Percentiles rank a stretch among this genome's conserved stretches.
Evolutionary conservation across 208 protist genomes (phyloP).

Genomic region (Trypanosoma vivax): DNA sequence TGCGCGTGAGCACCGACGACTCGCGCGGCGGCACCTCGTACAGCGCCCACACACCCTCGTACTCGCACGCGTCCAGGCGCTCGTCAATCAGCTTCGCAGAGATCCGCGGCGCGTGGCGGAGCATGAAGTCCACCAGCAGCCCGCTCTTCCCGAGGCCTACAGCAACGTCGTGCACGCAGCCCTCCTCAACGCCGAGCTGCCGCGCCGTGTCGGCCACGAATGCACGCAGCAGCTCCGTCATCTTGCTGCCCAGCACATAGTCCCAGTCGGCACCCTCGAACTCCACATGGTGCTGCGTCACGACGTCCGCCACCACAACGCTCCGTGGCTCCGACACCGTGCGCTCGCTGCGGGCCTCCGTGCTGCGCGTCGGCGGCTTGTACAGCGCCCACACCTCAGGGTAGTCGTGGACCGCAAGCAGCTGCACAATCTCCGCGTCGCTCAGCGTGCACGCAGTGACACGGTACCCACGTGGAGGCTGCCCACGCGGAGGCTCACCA

Average conservation of each 20-base stretch:
- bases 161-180: slow-evolving; percentile 23
- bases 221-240: slow-evolving; percentile 20
- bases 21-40: slow-evolving; percentile 7
- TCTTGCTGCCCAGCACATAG: slow-evolving; percentile 34
- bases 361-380: too few species aligned
- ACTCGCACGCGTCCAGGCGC: slow-evolving; percentile 29
- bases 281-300: slow-evolving; percentile 48
- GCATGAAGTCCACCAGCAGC: slow-evolving; percentile 41
- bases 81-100: slow-evolving; percentile 23
- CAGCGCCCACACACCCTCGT: slow-evolving; percentile 44
- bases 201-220: slow-evolving; percentile 8
- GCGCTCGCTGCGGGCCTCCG: too few species aligned
- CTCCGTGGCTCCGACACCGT: background rate
- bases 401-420: background rate
- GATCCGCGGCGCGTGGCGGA: slow-evolving; percentile 33
- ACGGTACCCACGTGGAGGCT: background rate
- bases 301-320: background rate
- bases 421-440: background rate
- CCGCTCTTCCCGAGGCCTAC: slow-evolving; percentile 20
- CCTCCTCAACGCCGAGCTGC: slow-evolving; percentile 23
- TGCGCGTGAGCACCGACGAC: too few species aligned
- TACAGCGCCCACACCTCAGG: background rate
- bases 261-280: slow-evolving; percentile 74
- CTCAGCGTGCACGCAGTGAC: background rate
- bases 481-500: background rate